Evolutionary conservation across 306 rosid species (phyloP).

Genomic region (Trichosanthes cucumerina): DNA sequence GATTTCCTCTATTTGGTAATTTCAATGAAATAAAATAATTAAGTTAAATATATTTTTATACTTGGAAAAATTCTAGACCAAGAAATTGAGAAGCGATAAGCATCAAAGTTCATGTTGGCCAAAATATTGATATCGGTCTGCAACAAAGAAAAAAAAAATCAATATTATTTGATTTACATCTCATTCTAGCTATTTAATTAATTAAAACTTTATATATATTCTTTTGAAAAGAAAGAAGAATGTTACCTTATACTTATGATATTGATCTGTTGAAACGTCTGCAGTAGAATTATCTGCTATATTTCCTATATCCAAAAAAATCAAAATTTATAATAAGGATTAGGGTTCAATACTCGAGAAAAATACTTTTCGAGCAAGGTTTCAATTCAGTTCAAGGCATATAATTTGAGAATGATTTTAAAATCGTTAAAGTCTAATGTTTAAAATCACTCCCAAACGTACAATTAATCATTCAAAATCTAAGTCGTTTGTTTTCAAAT

Average conservation of each 20-base stretch:
- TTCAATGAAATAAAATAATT: neutral
- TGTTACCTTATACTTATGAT: conserved; percentile 70
- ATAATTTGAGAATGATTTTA: too few relatives aligned
- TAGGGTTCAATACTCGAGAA: too few relatives aligned
- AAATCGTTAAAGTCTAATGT: too few relatives aligned
- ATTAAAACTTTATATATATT: neutral
- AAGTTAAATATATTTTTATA: too few relatives aligned
- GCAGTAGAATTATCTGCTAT: conserved; percentile 46
- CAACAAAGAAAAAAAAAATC: neutral
- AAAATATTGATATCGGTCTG: conserved; percentile 73
- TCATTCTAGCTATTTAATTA: too few relatives aligned
- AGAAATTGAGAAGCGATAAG: conserved; percentile 82
- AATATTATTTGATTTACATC: neutral
- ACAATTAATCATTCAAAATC: too few relatives aligned
- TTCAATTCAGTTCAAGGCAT: too few relatives aligned
- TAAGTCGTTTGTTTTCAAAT: neutral
- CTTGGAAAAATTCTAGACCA: conserved; percentile 93
- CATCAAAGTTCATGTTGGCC: conserved; percentile 57
- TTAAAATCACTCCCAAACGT: too few relatives aligned
- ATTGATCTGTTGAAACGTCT: conserved; percentile 78
- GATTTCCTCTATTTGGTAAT: too few relatives aligned
- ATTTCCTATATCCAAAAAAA: neutral
- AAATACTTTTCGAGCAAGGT: too few relatives aligned
- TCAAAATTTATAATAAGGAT: neutral
- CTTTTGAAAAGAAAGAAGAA: neutral